Evolutionary conservation across 1,284 basidiomycete species (phyloP).

Genomic region (Neonothopanus nambi): DNA sequence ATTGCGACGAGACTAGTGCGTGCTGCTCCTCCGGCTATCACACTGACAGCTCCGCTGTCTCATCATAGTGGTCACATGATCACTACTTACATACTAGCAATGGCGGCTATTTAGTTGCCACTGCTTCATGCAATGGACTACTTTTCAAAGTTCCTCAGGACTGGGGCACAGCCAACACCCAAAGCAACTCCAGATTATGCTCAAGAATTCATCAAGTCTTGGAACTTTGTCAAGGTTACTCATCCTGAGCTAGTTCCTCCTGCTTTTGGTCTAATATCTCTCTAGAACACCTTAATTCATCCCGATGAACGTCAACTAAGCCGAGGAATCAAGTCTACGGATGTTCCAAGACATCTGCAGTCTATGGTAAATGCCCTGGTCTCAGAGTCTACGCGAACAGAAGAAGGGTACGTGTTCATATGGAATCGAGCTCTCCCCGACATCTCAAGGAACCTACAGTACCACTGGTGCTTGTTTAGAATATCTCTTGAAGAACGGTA

Average conservation of each 20-base stretch:
- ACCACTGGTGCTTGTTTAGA: constrained; percentile 87
- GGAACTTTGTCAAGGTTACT: constrained; percentile 68
- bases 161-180: constrained; percentile 47
- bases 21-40: too few relatives aligned
- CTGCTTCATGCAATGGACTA: constrained; percentile 61
- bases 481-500: constrained; percentile 87
- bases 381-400: constrained; percentile 78
- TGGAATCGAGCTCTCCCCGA: constrained; percentile 5
- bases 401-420: constrained; percentile 72
- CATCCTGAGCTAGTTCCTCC: background rate
- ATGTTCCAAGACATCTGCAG: constrained; percentile 76
- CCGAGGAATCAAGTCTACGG: constrained; percentile 80
- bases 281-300: constrained; percentile 71
- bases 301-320: constrained; percentile 83
- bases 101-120: background rate
- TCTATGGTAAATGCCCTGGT: constrained; percentile 89
- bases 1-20: too few relatives aligned
- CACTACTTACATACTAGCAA: too few relatives aligned
- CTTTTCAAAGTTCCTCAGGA: constrained; percentile 77
- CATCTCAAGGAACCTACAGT: constrained; percentile 39
- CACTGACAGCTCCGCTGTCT: too few relatives aligned
- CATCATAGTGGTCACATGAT: too few relatives aligned
- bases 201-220: constrained; percentile 72
- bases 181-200: constrained; percentile 64
- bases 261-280: constrained; percentile 1